These are phyloP conservation scores for Chlorella sp. DNA, from an alignment of 139 green algal species.

Conservation along the genomic window DNA sequence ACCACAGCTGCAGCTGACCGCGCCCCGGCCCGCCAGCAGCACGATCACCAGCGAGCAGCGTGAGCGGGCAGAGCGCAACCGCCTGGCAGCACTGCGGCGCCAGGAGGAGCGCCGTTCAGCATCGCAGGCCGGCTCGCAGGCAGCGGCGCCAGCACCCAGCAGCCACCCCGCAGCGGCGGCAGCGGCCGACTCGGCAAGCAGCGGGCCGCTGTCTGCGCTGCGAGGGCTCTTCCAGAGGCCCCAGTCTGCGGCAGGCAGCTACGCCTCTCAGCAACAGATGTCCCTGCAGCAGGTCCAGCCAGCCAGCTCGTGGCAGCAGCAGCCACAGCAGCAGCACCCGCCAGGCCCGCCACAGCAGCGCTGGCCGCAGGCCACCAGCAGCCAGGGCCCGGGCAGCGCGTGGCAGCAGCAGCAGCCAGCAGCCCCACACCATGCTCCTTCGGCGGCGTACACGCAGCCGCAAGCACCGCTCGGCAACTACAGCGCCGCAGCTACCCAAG, in stretches of 20 bases:
- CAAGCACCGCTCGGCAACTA: no score
- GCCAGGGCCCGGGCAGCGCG: not conserved
- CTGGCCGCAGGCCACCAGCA: not conserved
- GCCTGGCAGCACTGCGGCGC: not conserved
- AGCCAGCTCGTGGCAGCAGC: not conserved
- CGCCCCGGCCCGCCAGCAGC: not conserved
- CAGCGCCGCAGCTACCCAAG: no score
- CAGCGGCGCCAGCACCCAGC: not conserved
- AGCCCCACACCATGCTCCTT: not conserved
- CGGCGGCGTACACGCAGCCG: no score
- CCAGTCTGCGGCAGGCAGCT: not conserved
- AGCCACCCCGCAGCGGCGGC: not conserved
- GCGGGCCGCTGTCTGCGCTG: not conserved
- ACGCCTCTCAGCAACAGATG: not conserved
- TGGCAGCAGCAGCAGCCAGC: not conserved
- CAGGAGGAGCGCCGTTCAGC: not conserved
- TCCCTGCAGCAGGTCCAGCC: not conserved
- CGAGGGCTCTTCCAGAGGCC: not conserved
- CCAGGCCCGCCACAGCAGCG: not conserved
- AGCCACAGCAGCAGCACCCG: not conserved
- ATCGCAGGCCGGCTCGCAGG: not conserved
- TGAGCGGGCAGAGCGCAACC: slow-evolving; percentile 7
- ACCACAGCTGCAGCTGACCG: not conserved
- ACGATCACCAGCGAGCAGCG: slow-evolving; percentile 6
- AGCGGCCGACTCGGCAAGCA: not conserved